Evolutionary conservation across 2,329 filamentous ascomycete species (phyloP).

Genomic region (Diaporthe ilicicola): DNA sequence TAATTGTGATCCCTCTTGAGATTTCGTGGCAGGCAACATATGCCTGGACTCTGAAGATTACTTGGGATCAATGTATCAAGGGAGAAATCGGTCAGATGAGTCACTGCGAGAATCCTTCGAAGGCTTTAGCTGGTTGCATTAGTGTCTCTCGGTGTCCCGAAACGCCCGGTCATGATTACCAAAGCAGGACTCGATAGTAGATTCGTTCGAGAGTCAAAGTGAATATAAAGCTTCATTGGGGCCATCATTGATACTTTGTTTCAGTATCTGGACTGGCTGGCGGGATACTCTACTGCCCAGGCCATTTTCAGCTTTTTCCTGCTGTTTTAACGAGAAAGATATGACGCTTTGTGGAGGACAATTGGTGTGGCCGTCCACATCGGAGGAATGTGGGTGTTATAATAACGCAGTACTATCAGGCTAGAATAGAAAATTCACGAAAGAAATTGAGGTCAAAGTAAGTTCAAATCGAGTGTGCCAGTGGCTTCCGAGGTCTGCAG

Average conservation of each 20-base stretch:
- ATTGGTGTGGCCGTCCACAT: no score
- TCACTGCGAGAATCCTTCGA: constrained; percentile 2
- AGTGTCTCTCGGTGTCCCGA: constrained; percentile 2
- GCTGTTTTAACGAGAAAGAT: not conserved
- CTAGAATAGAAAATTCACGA: no score
- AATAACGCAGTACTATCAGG: no score
- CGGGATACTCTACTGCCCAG: no score
- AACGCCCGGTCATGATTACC: not conserved
- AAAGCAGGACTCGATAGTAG: not conserved
- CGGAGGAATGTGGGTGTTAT: no score
- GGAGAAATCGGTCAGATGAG: not conserved
- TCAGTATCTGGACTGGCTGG: no score
- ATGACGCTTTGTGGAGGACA: not conserved
- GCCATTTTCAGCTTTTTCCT: no score
- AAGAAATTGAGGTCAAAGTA: no score
- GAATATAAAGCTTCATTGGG: no score
- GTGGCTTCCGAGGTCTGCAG: not conserved
- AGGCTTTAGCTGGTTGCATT: not conserved
- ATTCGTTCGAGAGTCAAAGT: not conserved
- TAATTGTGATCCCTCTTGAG: not conserved
- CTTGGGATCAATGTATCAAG: not conserved
- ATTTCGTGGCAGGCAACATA: not conserved
- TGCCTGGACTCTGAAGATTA: not conserved
- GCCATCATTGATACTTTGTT: no score
- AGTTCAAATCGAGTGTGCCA: no score